A percentile compares a stretch with the other conserved stretches of the same genome.
Evolutionary conservation across 2,329 filamentous ascomycete species (phyloP).

Genomic region (Alternaria arbusti): DNA sequence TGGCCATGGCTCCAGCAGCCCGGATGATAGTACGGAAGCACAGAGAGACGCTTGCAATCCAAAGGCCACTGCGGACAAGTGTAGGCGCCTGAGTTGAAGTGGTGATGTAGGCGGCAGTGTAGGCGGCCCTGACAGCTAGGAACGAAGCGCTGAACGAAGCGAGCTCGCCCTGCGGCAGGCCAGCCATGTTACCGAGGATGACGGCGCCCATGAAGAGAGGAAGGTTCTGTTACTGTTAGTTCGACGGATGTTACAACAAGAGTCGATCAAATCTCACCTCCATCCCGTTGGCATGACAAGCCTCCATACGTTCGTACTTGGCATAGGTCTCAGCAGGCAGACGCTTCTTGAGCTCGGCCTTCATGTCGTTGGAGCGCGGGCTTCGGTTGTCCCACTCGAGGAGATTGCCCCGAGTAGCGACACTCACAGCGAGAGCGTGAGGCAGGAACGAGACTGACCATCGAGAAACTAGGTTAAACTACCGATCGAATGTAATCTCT

Average conservation of each 20-base stretch:
- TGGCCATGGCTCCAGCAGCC: constrained; percentile 30
- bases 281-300: constrained; percentile 55
- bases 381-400: constrained; percentile 53
- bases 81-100: constrained; percentile 31
- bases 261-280: constrained; percentile 32
- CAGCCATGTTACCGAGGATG: constrained; percentile 52
- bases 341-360: constrained; percentile 45
- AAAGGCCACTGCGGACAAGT: constrained; percentile 26
- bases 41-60: constrained; percentile 23
- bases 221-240: constrained; percentile 41
- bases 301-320: constrained; percentile 53
- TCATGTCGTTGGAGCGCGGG: constrained; percentile 47
- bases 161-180: constrained; percentile 41
- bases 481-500: background rate
- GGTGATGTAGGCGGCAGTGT: constrained; percentile 49
- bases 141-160: constrained; percentile 46
- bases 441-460: constrained; percentile 46
- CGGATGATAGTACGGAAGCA: constrained; percentile 32
- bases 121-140: constrained; percentile 45
- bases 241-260: background rate
- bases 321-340: constrained; percentile 48
- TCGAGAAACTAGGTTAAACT: background rate
- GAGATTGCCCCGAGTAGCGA: constrained; percentile 47
- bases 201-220: constrained; percentile 55
- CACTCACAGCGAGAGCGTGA: constrained; percentile 47